These are phyloP conservation scores for Apiotrichum domesticum DNA, from an alignment of 1,284 basidiomycete genomes.

Conservation along the genomic window DNA sequence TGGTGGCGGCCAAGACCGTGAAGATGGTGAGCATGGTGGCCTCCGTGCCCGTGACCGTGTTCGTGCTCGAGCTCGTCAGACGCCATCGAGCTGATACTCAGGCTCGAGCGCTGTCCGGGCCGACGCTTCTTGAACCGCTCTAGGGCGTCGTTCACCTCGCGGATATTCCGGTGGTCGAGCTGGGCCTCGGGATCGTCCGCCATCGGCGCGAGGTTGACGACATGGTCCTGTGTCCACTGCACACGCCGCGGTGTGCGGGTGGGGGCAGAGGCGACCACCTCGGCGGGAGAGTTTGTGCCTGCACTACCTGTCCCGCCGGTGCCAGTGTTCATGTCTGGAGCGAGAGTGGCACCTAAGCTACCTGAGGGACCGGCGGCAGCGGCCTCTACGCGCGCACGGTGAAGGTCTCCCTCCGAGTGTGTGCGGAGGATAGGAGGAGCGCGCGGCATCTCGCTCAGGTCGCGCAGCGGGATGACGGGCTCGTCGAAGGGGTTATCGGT, in stretches of 20 bases:
- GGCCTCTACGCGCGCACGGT: conserved; percentile 1
- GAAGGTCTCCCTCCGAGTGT: neutral
- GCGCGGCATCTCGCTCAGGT: conserved; percentile 7
- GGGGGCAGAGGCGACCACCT: neutral
- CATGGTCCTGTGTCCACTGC: conserved; percentile 43
- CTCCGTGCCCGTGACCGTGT: neutral
- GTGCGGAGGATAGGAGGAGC: conserved; percentile 4
- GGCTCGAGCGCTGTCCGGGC: neutral
- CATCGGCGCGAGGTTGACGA: conserved; percentile 37
- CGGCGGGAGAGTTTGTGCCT: neutral
- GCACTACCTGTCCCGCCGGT: no score
- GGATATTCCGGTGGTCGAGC: conserved; percentile 31
- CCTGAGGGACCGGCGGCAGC: no score
- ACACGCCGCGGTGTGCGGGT: conserved; percentile 36
- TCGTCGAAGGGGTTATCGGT: conserved; percentile 34
- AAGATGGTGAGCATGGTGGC: neutral
- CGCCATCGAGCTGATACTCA: neutral
- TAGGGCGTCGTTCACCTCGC: conserved; percentile 35
- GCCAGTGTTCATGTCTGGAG: neutral
- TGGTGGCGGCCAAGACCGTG: neutral
- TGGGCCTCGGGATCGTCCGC: conserved; percentile 11
- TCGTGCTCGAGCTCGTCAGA: neutral
- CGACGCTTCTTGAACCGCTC: conserved; percentile 24
- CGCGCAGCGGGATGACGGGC: conserved; percentile 3
- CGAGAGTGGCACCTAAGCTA: no score